Evolutionary conservation across 768 basidiomycete genomes (phyloP).

Genomic region (Boletellus ananas): DNA sequence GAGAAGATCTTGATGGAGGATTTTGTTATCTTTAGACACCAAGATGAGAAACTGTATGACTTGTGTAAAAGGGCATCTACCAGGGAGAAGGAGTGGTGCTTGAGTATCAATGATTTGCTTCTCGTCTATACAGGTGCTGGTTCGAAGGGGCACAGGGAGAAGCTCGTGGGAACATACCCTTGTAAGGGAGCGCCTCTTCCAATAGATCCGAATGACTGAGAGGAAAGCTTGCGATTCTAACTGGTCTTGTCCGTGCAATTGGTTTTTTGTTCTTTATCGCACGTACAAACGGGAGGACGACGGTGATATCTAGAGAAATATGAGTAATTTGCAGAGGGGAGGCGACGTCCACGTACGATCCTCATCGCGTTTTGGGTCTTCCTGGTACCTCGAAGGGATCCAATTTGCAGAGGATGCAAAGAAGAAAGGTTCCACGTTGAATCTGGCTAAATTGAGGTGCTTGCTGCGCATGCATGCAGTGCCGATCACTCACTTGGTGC

Average conservation of each 20-base stretch:
- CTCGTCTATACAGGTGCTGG: slow-evolving; percentile 10
- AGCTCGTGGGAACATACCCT: slow-evolving; percentile 8
- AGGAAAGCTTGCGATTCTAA: slow-evolving; percentile 10
- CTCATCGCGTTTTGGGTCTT: slow-evolving; percentile 37
- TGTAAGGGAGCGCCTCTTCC: slow-evolving; percentile 5
- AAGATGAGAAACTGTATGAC: not conserved
- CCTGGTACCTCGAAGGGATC: slow-evolving; percentile 66
- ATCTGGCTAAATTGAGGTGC: slow-evolving; percentile 30
- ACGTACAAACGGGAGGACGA: slow-evolving; percentile 52
- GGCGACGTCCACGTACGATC: slow-evolving; percentile 47
- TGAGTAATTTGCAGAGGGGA: slow-evolving; percentile 20
- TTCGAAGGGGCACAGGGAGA: not conserved
- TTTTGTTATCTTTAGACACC: slow-evolving; percentile 11
- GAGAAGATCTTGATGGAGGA: slow-evolving; percentile 43
- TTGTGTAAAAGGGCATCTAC: slow-evolving; percentile 21
- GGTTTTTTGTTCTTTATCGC: slow-evolving; percentile 32
- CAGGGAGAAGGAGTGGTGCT: slow-evolving; percentile 38
- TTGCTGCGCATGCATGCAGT: not conserved
- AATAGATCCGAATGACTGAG: not conserved
- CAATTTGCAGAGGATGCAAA: slow-evolving; percentile 61
- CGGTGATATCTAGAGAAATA: slow-evolving; percentile 47
- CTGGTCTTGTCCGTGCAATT: slow-evolving; percentile 7
- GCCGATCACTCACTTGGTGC: slow-evolving; percentile 42
- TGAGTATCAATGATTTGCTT: slow-evolving; percentile 48
- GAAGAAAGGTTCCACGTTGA: slow-evolving; percentile 61